Conservation (phyloP, 1,284 basidiomycete species). For the Sporisorium sorghi region DNA sequence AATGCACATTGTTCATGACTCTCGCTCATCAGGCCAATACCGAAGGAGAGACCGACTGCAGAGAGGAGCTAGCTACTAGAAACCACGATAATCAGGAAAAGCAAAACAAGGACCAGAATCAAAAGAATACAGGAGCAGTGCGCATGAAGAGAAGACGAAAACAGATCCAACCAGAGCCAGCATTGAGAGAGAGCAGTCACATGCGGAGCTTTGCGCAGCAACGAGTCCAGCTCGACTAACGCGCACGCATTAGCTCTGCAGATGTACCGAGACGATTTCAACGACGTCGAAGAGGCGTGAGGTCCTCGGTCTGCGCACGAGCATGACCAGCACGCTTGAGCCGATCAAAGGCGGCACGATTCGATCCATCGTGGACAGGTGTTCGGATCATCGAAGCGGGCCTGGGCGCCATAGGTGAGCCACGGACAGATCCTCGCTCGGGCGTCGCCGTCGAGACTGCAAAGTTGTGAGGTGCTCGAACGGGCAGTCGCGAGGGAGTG, state of each 20-base stretch:
- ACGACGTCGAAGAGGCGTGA: constrained; percentile 41
- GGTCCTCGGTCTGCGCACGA: constrained; percentile 43
- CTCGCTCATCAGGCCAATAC: not conserved
- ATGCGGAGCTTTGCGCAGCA: not conserved
- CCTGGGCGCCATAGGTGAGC: constrained; percentile 18
- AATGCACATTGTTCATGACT: constrained; percentile 29
- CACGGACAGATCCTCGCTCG: constrained; percentile 24
- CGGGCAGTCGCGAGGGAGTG: constrained; percentile 41
- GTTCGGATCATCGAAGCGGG: constrained; percentile 42
- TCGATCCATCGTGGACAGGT: constrained; percentile 34
- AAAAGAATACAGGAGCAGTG: constrained; percentile 5
- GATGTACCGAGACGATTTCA: not conserved
- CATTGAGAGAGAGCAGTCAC: too few species aligned
- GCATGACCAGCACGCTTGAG: constrained; percentile 49
- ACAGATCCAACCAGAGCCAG: not conserved
- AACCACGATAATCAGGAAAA: constrained; percentile 1
- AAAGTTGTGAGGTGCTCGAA: constrained; percentile 20
- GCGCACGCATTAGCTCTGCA: not conserved
- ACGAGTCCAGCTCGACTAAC: constrained; percentile 18
- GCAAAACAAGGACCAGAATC: not conserved
- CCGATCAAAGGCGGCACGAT: constrained; percentile 46
- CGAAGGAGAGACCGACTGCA: not conserved
- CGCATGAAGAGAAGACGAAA: constrained; percentile 5
- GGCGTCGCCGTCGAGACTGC: constrained; percentile 17
- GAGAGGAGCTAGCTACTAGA: constrained; percentile 11